Evolutionary conservation across 768 basidiomycete species (phyloP).

Genomic region (Psilocybe tampanensis): DNA sequence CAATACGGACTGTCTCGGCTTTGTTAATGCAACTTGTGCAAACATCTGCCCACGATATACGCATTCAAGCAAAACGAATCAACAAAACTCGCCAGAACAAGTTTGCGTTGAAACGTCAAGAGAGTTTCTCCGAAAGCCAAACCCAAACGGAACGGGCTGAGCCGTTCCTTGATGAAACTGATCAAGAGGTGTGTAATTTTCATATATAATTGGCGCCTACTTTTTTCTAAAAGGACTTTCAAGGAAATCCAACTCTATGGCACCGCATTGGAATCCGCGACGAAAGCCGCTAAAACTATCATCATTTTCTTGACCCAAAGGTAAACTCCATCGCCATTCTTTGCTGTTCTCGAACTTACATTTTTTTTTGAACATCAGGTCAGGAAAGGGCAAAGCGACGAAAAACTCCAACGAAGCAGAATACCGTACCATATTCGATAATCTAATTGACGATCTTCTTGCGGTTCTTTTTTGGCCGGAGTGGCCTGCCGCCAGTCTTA

Average conservation of each 20-base stretch:
- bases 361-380: constrained; percentile 41
- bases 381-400: constrained; percentile 84
- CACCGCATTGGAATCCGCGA: constrained; percentile 78
- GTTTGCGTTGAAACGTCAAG: constrained; percentile 62
- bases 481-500: constrained; percentile 90
- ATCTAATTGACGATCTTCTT: constrained; percentile 85
- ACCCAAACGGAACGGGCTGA: constrained; percentile 35
- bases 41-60: constrained; percentile 89
- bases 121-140: constrained; percentile 54
- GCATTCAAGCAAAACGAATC: constrained; percentile 63
- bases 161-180: constrained; percentile 66
- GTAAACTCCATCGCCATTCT: constrained; percentile 28
- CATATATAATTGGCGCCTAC: not conserved
- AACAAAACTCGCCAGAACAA: constrained; percentile 64
- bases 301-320: constrained; percentile 74
- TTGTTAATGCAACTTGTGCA: constrained; percentile 95
- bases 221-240: not conserved
- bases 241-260: constrained; percentile 76
- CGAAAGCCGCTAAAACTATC: constrained; percentile 84
- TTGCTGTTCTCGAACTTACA: not conserved
- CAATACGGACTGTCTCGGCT: constrained; percentile 93
- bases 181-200: constrained; percentile 51
- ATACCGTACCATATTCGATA: constrained; percentile 91
- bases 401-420: constrained; percentile 95
- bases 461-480: constrained; percentile 93